Evolutionary conservation across 768 basidiomycete genomes (phyloP).

Genomic region (Boletellus emodensis): DNA sequence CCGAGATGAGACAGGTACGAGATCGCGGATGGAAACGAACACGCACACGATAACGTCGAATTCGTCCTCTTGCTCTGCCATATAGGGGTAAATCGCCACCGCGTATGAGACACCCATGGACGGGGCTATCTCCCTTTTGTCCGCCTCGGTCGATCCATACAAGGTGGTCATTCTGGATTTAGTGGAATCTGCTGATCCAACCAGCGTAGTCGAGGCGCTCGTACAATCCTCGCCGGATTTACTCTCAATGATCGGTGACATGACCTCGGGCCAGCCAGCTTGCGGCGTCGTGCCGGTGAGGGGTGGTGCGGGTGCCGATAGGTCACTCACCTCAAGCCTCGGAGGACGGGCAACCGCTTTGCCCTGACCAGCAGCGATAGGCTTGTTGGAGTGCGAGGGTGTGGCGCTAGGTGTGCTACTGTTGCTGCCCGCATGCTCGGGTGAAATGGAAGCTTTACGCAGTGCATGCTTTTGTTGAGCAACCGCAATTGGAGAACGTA

Average conservation of each 20-base stretch:
- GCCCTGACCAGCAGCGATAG: slow-evolving; percentile 27
- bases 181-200: slow-evolving; percentile 27
- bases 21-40: neutral
- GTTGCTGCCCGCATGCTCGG: slow-evolving; percentile 21
- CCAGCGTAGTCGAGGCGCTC: slow-evolving; percentile 33
- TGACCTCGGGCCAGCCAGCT: slow-evolving; percentile 72
- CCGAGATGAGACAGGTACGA: slow-evolving; percentile 4
- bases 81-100: slow-evolving; percentile 97
- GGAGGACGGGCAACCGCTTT: slow-evolving; percentile 54
- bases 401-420: slow-evolving; percentile 17
- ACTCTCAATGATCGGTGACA: slow-evolving; percentile 55
- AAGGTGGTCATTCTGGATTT: slow-evolving; percentile 16
- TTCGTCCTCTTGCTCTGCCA: slow-evolving; percentile 98
- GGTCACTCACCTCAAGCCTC: slow-evolving; percentile 64
- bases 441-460: slow-evolving; percentile 61
- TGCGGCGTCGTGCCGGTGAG: slow-evolving; percentile 61
- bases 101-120: slow-evolving; percentile 78
- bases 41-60: slow-evolving; percentile 95
- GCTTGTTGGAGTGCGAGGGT: slow-evolving; percentile 21
- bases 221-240: slow-evolving; percentile 42
- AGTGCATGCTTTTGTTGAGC: slow-evolving; percentile 95
- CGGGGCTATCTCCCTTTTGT: slow-evolving; percentile 42
- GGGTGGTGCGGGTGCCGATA: slow-evolving; percentile 47
- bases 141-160: slow-evolving; percentile 28
- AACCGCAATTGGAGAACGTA: slow-evolving; percentile 93